Evolutionary conservation across 805 yeast species (phyloP).

Genomic region (Candida maltosa): DNA sequence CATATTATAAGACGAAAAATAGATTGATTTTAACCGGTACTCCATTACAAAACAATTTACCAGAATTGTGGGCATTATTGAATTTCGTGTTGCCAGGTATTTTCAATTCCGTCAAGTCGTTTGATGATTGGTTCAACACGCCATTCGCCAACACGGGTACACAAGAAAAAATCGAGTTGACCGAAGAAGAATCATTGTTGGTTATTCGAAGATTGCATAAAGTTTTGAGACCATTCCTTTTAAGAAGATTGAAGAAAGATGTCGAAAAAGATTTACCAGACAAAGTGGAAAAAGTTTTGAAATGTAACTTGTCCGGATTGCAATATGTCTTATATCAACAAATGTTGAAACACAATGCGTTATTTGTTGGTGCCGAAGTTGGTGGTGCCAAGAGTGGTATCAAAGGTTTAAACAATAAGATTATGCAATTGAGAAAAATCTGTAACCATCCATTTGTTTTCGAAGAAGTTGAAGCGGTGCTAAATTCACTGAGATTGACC

Average conservation of each 20-base stretch:
- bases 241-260: slow-evolving; percentile 82
- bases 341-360: slow-evolving; percentile 68
- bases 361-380: slow-evolving; percentile 62
- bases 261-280: slow-evolving; percentile 85
- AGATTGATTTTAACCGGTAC: slow-evolving; percentile 85
- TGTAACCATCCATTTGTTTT: slow-evolving; percentile 88
- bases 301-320: slow-evolving; percentile 72
- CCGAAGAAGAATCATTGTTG: slow-evolving; percentile 83
- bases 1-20: slow-evolving; percentile 70
- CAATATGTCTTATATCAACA: slow-evolving; percentile 72
- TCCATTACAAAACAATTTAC: slow-evolving; percentile 79
- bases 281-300: slow-evolving; percentile 77
- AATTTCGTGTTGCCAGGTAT: slow-evolving; percentile 81
- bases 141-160: slow-evolving; percentile 84
- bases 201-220: slow-evolving; percentile 83
- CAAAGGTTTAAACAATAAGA: slow-evolving; percentile 75
- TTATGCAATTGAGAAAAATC: slow-evolving; percentile 82
- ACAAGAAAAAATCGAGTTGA: slow-evolving; percentile 74
- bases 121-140: slow-evolving; percentile 88
- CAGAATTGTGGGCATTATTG: slow-evolving; percentile 81
- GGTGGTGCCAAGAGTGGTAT: slow-evolving; percentile 64
- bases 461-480: slow-evolving; percentile 72
- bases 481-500: slow-evolving; percentile 61
- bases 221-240: slow-evolving; percentile 78
- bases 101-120: slow-evolving; percentile 80